phyloP scores from a whole-genome alignment of 225 moss, liverwort and hornwort species.

The Rhytidiadelphus loreus region DNA sequence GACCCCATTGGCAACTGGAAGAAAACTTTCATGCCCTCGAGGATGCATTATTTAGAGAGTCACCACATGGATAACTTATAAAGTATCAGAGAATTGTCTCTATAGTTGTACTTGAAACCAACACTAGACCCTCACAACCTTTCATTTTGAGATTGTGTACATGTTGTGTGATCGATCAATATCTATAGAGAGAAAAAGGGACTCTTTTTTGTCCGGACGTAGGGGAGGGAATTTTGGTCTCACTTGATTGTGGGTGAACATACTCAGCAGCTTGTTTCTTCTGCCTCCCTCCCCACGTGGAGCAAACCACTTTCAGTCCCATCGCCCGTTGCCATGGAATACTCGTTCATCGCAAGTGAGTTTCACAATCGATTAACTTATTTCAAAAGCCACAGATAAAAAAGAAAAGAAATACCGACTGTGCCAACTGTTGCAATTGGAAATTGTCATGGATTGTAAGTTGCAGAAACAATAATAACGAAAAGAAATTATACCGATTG shows the following conservation, averaged over 20 bases:
- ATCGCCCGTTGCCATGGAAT: background rate
- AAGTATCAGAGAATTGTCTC: background rate
- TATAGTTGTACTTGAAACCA: no score
- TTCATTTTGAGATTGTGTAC: background rate
- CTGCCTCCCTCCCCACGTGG: background rate
- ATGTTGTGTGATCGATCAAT: no score
- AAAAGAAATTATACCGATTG: background rate
- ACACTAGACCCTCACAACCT: background rate
- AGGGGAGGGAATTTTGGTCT: no score
- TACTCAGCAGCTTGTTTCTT: background rate
- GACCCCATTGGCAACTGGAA: accelerated
- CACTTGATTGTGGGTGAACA: no score
- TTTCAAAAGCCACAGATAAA: no score
- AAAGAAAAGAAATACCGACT: background rate
- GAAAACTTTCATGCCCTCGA: background rate
- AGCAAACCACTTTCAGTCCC: background rate
- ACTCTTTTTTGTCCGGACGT: no score
- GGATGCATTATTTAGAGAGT: background rate
- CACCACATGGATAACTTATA: background rate
- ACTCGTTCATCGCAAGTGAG: background rate
- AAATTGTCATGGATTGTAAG: background rate
- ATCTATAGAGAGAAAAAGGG: no score
- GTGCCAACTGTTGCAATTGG: background rate
- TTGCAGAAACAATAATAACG: background rate
- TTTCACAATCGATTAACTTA: background rate